Evolutionary conservation across 2,329 filamentous ascomycete genomes (phyloP).

Genomic region (Pseudocercospora vitis): DNA sequence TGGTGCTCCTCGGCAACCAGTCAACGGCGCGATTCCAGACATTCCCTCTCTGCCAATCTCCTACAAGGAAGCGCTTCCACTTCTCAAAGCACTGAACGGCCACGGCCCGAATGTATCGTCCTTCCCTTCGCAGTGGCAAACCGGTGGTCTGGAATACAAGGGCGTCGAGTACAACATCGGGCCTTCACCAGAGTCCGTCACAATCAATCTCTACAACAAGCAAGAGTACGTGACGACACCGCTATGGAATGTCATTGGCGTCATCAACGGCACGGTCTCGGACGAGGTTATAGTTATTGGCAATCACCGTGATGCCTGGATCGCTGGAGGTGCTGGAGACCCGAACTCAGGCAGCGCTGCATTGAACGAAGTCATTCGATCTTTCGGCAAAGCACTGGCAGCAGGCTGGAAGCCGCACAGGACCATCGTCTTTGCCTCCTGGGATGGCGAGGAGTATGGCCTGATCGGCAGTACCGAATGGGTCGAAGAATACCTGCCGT

Average conservation of each 20-base stretch:
- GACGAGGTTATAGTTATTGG: slow-evolving; percentile 87
- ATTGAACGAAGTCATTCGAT: slow-evolving; percentile 74
- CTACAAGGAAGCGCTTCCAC: slow-evolving; percentile 78
- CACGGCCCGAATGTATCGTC: slow-evolving; percentile 76
- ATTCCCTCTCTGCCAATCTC: slow-evolving; percentile 93
- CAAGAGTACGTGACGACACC: slow-evolving; percentile 53
- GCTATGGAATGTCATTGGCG: slow-evolving; percentile 75
- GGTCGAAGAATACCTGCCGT: slow-evolving; percentile 86
- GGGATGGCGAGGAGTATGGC: slow-evolving; percentile 75
- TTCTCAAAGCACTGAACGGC: slow-evolving; percentile 87
- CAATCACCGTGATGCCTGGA: slow-evolving; percentile 92
- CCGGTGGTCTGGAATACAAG: slow-evolving; percentile 70
- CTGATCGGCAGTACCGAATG: slow-evolving; percentile 86
- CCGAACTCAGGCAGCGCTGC: slow-evolving; percentile 80
- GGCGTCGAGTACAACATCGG: slow-evolving; percentile 84
- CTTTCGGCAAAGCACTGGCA: slow-evolving; percentile 69
- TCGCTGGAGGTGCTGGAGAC: slow-evolving; percentile 78
- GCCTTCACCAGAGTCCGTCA: slow-evolving; percentile 70
- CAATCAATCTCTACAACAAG: slow-evolving; percentile 51
- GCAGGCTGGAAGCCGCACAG: slow-evolving; percentile 81
- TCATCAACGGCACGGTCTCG: slow-evolving; percentile 81
- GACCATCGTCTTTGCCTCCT: slow-evolving; percentile 81
- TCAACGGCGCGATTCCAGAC: slow-evolving; percentile 68
- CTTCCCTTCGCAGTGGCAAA: slow-evolving; percentile 68
- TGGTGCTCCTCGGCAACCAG: slow-evolving; percentile 73